Conservation (phyloP, 768 basidiomycete genomes). For the Cystofilobasidium macerans region DNA sequence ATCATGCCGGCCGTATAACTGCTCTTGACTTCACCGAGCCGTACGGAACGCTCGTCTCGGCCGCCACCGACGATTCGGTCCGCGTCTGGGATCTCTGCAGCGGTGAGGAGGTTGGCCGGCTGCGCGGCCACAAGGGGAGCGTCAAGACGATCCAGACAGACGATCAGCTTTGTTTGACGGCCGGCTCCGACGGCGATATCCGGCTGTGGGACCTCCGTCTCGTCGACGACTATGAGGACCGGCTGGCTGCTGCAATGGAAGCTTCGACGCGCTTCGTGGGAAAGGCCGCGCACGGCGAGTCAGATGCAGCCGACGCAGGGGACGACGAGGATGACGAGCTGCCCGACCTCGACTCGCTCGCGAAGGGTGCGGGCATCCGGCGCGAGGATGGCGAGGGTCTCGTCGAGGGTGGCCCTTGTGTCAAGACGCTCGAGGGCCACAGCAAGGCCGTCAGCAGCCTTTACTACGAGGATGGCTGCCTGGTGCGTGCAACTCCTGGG, state of each 20-base stretch:
- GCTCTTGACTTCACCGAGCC: slow-evolving; percentile 94
- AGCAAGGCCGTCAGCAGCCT: slow-evolving; percentile 82
- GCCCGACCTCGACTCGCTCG: slow-evolving; percentile 1
- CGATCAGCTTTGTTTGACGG: slow-evolving; percentile 77
- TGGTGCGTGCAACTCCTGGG: slow-evolving; percentile 48
- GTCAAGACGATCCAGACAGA: slow-evolving; percentile 92
- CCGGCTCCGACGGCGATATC: slow-evolving; percentile 73
- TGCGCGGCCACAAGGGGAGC: slow-evolving; percentile 63
- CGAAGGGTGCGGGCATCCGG: slow-evolving; percentile 4
- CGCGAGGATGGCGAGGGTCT: slow-evolving; percentile 25
- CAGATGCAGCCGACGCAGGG: neutral
- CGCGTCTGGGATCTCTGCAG: slow-evolving; percentile 89
- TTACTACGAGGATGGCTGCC: slow-evolving; percentile 87
- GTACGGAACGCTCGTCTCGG: slow-evolving; percentile 82
- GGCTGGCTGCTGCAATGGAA: slow-evolving; percentile 26
- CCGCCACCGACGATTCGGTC: slow-evolving; percentile 76
- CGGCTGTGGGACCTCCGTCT: slow-evolving; percentile 81
- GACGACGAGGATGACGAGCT: slow-evolving; percentile 30
- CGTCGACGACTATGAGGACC: slow-evolving; percentile 58
- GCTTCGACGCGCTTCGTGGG: neutral
- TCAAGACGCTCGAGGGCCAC: slow-evolving; percentile 74
- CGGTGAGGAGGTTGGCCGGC: slow-evolving; percentile 71
- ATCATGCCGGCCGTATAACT: slow-evolving; percentile 68
- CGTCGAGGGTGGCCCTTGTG: slow-evolving; percentile 44
- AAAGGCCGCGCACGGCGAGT: neutral